phyloP scores from a whole-genome alignment of 257 asterid species.

The Primulina eburnea region DNA sequence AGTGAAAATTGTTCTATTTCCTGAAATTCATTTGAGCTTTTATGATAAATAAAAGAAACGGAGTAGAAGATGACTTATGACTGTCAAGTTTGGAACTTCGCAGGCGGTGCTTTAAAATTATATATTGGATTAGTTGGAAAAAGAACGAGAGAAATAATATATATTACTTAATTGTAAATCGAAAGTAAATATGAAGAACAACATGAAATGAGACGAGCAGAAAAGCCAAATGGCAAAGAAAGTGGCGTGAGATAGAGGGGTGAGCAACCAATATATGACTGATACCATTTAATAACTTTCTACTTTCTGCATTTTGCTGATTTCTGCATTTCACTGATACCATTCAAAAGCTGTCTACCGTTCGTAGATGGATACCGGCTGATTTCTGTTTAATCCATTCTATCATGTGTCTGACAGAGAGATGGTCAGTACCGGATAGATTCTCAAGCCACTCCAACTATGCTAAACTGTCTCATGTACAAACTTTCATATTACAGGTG shows the following conservation, averaged over 20 bases:
- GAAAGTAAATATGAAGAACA: neutral
- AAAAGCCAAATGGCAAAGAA: neutral
- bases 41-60: neutral
- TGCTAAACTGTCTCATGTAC: constrained; percentile 97
- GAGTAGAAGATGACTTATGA: neutral
- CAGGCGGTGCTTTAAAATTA: neutral
- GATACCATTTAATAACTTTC: neutral
- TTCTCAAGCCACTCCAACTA: constrained; percentile 92
- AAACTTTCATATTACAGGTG: constrained; percentile 96
- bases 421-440: constrained; percentile 99
- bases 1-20: neutral
- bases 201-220: neutral
- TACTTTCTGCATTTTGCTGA: neutral
- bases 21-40: neutral
- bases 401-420: constrained; percentile 56
- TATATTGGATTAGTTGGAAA: neutral
- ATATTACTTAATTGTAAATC: too few species aligned
- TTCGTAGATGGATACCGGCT: too few species aligned
- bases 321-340: neutral
- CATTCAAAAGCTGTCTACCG: too few species aligned
- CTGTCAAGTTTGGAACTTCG: neutral
- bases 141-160: neutral
- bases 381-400: constrained; percentile 18
- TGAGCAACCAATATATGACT: neutral
- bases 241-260: neutral